Percentiles rank a stretch among this genome's conserved stretches.
Conservation (phyloP, 306 rosid genomes). For the Benincasa hispida region DNA sequence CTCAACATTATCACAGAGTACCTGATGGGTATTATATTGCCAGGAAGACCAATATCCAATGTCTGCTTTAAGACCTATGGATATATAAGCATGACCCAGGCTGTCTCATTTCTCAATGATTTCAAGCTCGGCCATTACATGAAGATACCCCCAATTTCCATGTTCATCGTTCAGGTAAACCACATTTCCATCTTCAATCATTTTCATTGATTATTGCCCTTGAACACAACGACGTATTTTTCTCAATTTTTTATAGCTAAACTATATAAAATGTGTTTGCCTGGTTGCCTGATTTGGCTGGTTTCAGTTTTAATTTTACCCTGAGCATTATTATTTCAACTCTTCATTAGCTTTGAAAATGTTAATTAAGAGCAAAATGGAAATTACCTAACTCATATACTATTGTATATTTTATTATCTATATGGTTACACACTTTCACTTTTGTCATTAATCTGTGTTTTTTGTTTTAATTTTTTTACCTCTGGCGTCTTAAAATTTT, state of each 20-base stretch:
- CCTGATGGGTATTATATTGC: slow-evolving; percentile 48
- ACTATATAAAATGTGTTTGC: no score
- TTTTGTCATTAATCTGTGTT: no score
- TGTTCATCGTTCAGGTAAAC: slow-evolving; percentile 71
- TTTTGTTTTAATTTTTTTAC: no score
- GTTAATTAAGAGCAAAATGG: no score
- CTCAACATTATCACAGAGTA: slow-evolving; percentile 54
- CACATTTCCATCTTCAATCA: not conserved
- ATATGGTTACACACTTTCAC: no score
- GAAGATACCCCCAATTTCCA: slow-evolving; percentile 58
- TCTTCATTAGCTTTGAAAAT: no score
- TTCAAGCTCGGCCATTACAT: slow-evolving; percentile 67
- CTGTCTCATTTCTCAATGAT: slow-evolving; percentile 45
- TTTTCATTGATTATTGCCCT: not conserved
- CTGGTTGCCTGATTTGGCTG: not conserved
- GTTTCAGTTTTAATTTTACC: not conserved
- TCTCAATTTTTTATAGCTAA: not conserved
- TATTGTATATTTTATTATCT: no score
- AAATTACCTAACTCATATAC: no score
- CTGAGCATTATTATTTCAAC: no score
- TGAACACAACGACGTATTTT: not conserved
- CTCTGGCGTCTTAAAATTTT: no score
- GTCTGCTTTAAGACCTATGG: slow-evolving; percentile 73
- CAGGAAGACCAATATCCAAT: slow-evolving; percentile 58
- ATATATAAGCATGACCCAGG: slow-evolving; percentile 60